A percentile compares a stretch with the other conserved stretches of the same genome.
Conservation (phyloP, 2,329 filamentous ascomycete genomes). For the Xylariaceae sp. region DNA sequence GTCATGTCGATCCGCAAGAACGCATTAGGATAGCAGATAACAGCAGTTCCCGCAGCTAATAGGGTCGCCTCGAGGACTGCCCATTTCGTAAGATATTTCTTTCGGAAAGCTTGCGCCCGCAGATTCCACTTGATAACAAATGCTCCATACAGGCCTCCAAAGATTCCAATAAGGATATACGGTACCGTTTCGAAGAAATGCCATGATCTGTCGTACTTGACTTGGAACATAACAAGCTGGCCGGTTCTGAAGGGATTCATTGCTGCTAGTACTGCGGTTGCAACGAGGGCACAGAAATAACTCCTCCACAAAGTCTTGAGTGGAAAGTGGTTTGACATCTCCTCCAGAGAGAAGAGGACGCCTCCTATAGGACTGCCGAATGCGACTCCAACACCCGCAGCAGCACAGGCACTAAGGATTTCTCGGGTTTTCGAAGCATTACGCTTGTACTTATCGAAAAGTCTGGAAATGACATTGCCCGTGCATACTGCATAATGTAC, state of each 20-base stretch:
- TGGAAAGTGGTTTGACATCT: slow-evolving; percentile 96
- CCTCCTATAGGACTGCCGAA: slow-evolving; percentile 98
- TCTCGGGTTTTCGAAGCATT: slow-evolving; percentile 95
- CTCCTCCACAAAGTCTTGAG: slow-evolving; percentile 97
- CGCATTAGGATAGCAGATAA: slow-evolving; percentile 96
- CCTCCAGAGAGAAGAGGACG: slow-evolving; percentile 94
- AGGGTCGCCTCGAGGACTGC: slow-evolving; percentile 86
- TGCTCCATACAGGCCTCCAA: slow-evolving; percentile 93
- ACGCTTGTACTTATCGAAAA: slow-evolving; percentile 89
- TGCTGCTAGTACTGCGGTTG: slow-evolving; percentile 86
- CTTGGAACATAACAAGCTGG: slow-evolving; percentile 98
- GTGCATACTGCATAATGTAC: slow-evolving; percentile 99
- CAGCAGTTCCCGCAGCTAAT: slow-evolving; percentile 80
- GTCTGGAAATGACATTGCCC: slow-evolving; percentile 90
- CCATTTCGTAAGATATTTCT: slow-evolving; percentile 85
- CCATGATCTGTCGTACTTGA: slow-evolving; percentile 94
- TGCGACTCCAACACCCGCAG: slow-evolving; percentile 92
- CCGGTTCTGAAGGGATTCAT: slow-evolving; percentile 99
- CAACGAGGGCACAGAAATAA: slow-evolving; percentile 96
- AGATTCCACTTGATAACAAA: slow-evolving; percentile 99
- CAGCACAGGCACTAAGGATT: slow-evolving; percentile 91
- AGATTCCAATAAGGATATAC: slow-evolving; percentile 88
- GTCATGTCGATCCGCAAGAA: slow-evolving; percentile 98
- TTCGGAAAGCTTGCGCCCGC: slow-evolving; percentile 87
- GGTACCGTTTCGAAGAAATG: slow-evolving; percentile 97